These are phyloP conservation scores for Coemansia sp. DNA, from an alignment of 192 early-diverging fungal species.

Conservation along the genomic window DNA sequence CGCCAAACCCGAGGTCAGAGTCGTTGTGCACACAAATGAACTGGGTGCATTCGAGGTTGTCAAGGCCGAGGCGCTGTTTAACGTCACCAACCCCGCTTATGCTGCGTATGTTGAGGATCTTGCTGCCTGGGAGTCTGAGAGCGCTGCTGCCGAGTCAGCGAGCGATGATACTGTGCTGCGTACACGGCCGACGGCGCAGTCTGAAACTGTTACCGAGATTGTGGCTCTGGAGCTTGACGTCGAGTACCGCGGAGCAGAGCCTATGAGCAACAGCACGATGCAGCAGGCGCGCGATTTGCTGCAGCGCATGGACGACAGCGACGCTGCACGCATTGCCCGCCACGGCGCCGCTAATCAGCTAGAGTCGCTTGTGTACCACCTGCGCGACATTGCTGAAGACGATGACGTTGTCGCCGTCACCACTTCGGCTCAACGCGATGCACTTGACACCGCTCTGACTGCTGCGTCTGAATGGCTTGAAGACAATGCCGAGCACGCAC, in stretches of 20 bases:
- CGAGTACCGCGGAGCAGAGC: slow-evolving; percentile 57
- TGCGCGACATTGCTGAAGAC: slow-evolving; percentile 79
- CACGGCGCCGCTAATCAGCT: slow-evolving; percentile 86
- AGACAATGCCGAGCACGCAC: slow-evolving; percentile 70
- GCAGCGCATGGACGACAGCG: slow-evolving; percentile 70
- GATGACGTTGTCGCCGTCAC: slow-evolving; percentile 68
- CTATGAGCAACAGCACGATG: slow-evolving; percentile 50
- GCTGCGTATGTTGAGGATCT: slow-evolving; percentile 30
- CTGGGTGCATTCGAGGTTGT: slow-evolving; percentile 66
- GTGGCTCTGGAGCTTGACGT: slow-evolving; percentile 63
- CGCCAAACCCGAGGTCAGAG: slow-evolving; percentile 78
- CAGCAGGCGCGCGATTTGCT: slow-evolving; percentile 54
- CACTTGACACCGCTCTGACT: slow-evolving; percentile 58
- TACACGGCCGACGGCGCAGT: slow-evolving; percentile 24
- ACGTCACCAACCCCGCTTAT: slow-evolving; percentile 50
- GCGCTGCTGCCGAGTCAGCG: slow-evolving; percentile 55
- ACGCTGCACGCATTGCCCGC: slow-evolving; percentile 64
- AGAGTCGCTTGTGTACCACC: slow-evolving; percentile 86
- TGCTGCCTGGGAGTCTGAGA: slow-evolving; percentile 41
- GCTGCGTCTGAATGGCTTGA: slow-evolving; percentile 83
- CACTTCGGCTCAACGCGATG: slow-evolving; percentile 69
- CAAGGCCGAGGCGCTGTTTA: slow-evolving; percentile 58
- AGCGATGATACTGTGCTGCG: slow-evolving; percentile 36
- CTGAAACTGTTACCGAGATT: slow-evolving; percentile 30
- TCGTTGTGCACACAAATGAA: slow-evolving; percentile 76